A percentile compares a stretch with the other conserved stretches of the same genome.
Evolutionary conservation across 805 yeast species (phyloP).

Genomic region (Candida maltosa): DNA sequence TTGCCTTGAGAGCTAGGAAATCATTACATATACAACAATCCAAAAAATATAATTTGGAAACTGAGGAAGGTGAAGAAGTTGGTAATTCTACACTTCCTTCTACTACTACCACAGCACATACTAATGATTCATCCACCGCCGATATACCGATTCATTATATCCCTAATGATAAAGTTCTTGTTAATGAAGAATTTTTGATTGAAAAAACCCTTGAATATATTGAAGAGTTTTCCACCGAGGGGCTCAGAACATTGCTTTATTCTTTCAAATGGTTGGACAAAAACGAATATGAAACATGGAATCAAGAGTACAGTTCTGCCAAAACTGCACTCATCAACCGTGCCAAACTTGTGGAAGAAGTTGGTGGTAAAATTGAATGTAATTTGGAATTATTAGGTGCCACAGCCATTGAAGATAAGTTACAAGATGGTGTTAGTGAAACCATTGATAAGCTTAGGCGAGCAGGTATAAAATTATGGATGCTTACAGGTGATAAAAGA

Average conservation of each 20-base stretch:
- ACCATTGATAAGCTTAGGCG: slow-evolving; percentile 86
- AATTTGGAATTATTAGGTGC: slow-evolving; percentile 79
- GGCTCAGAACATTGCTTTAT: slow-evolving; percentile 84
- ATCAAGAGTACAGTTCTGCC: slow-evolving; percentile 64
- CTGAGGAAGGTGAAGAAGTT: background rate
- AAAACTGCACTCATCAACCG: slow-evolving; percentile 73
- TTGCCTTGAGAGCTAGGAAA: slow-evolving; percentile 50
- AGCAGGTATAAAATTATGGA: slow-evolving; percentile 96
- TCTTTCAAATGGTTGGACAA: slow-evolving; percentile 69
- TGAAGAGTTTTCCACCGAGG: slow-evolving; percentile 93
- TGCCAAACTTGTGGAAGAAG: slow-evolving; percentile 58
- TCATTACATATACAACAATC: slow-evolving; percentile 60
- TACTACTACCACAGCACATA: background rate
- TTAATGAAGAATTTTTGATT: slow-evolving; percentile 71
- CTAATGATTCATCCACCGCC: background rate
- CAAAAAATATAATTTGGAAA: slow-evolving; percentile 46
- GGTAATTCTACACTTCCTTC: background rate
- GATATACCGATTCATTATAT: slow-evolving; percentile 9
- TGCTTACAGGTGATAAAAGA: slow-evolving; percentile 96
- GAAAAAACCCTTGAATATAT: slow-evolving; percentile 87
- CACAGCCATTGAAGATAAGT: slow-evolving; percentile 94
- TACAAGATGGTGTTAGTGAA: slow-evolving; percentile 96
- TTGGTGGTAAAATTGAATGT: slow-evolving; percentile 71
- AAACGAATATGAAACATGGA: slow-evolving; percentile 65
- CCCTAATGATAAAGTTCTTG: slow-evolving; percentile 52